A percentile compares a stretch with the other conserved stretches of the same genome.
phyloP scores from a whole-genome alignment of 176 grass and related monocot species.

The Metroxylon sagu region DNA sequence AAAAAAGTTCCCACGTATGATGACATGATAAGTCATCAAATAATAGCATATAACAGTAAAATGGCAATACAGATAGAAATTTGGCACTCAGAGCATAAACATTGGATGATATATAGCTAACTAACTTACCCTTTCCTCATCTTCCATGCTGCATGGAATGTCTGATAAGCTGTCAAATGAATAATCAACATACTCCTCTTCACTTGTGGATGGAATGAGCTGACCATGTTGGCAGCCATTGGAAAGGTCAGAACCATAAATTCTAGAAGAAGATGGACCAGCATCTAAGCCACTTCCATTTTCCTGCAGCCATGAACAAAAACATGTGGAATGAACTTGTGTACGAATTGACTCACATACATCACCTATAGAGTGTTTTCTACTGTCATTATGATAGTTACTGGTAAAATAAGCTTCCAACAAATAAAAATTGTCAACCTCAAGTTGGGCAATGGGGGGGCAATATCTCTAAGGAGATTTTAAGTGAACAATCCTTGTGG shows the following conservation, averaged over 20 bases:
- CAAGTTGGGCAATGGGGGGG: too few species aligned
- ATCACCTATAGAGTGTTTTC: too few species aligned
- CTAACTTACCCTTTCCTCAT: slow-evolving; percentile 86
- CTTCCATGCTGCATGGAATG: slow-evolving; percentile 67
- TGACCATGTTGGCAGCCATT: slow-evolving; percentile 29
- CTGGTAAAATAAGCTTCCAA: too few species aligned
- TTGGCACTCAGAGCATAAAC: not conserved
- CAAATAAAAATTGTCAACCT: too few species aligned
- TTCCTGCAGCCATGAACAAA: slow-evolving; percentile 11
- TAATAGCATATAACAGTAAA: not conserved
- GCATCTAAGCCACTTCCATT: slow-evolving; percentile 32
- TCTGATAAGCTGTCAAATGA: slow-evolving; percentile 69
- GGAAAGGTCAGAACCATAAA: slow-evolving; percentile 39
- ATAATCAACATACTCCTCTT: slow-evolving; percentile 80
- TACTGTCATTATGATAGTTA: too few species aligned
- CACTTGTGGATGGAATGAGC: slow-evolving; percentile 53
- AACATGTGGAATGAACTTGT: too few species aligned
- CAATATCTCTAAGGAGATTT: too few species aligned
- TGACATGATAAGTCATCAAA: too few species aligned
- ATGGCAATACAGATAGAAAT: not conserved
- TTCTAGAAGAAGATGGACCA: slow-evolving; percentile 56
- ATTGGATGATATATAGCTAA: not conserved
- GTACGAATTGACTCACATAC: too few species aligned
- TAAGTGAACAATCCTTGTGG: too few species aligned
- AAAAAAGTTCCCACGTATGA: too few species aligned